Evolutionary conservation across 768 basidiomycete species (phyloP).

Genomic region (Lactarius trivialis): DNA sequence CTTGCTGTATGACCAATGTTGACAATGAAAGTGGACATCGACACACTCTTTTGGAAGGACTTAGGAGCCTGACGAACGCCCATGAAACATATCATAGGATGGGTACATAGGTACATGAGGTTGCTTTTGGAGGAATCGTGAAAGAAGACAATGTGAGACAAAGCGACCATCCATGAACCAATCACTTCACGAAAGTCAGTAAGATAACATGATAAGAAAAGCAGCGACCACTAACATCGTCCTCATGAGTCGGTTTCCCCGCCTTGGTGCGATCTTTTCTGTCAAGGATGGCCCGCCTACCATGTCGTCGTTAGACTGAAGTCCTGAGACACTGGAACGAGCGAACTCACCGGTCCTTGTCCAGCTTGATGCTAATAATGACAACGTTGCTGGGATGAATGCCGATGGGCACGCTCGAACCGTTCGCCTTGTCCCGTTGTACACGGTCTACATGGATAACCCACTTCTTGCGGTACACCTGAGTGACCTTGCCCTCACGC

Average conservation of each 20-base stretch:
- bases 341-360: constrained; percentile 69
- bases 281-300: constrained; percentile 78
- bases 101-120: constrained; percentile 60
- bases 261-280: constrained; percentile 77
- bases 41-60: background rate
- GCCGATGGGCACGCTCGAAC: constrained; percentile 87
- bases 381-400: constrained; percentile 97
- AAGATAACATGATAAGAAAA: constrained; percentile 16
- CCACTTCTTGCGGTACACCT: constrained; percentile 99
- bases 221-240: constrained; percentile 51
- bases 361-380: constrained; percentile 86
- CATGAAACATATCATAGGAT: constrained; percentile 53
- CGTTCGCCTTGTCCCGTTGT: constrained; percentile 95
- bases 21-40: background rate
- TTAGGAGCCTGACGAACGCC: constrained; percentile 18
- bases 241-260: constrained; percentile 46
- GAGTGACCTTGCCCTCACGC: constrained; percentile 94
- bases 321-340: background rate
- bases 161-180: constrained; percentile 24
- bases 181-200: constrained; percentile 34
- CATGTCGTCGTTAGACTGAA: constrained; percentile 6
- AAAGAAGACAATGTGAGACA: constrained; percentile 27
- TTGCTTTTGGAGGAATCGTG: constrained; percentile 42
- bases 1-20: constrained; percentile 1
- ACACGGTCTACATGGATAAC: constrained; percentile 98